Percentiles rank a stretch among this genome's conserved stretches.
Conservation (phyloP, 1,284 basidiomycete species). For the Moesziomyces sp. region DNA sequence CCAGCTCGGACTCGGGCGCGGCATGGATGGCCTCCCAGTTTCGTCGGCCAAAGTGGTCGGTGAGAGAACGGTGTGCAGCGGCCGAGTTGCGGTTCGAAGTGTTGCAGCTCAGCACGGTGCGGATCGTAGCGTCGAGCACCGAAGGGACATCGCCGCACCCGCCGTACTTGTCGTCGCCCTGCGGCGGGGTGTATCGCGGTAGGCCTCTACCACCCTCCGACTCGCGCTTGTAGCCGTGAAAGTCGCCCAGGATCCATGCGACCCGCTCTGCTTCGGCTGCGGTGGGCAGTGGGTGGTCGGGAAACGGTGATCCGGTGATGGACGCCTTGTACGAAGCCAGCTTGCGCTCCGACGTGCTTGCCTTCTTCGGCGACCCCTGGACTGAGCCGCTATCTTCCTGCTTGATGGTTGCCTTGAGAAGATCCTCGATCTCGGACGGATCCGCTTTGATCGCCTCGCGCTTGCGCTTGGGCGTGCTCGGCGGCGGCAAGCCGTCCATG, state of each 20-base stretch:
- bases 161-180: slow-evolving; percentile 42
- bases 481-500: slow-evolving; percentile 12
- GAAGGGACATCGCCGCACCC: slow-evolving; percentile 56
- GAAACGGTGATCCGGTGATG: slow-evolving; percentile 48
- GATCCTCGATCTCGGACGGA: slow-evolving; percentile 9
- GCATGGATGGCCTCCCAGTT: slow-evolving; percentile 75
- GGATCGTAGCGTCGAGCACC: slow-evolving; percentile 77
- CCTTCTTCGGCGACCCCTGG: slow-evolving; percentile 21
- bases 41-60: slow-evolving; percentile 74
- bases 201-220: slow-evolving; percentile 40
- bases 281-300: slow-evolving; percentile 50
- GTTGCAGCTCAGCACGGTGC: slow-evolving; percentile 80
- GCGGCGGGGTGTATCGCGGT: slow-evolving; percentile 35
- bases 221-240: slow-evolving; percentile 56
- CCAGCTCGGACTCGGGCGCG: slow-evolving; percentile 72
- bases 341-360: slow-evolving; percentile 46
- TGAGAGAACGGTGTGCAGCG: slow-evolving; percentile 75
- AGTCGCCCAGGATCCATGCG: slow-evolving; percentile 53
- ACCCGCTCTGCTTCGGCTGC: slow-evolving; percentile 53
- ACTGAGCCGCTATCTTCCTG: neutral
- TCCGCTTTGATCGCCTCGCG: slow-evolving; percentile 13
- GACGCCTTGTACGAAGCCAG: slow-evolving; percentile 46
- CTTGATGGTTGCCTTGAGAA: slow-evolving; percentile 7
- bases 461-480: slow-evolving; percentile 21
- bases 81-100: slow-evolving; percentile 76